A percentile compares a stretch with the other conserved stretches of the same genome.
phyloP scores from a whole-genome alignment of 75 land plant species.

The Ceratopteris richardii region DNA sequence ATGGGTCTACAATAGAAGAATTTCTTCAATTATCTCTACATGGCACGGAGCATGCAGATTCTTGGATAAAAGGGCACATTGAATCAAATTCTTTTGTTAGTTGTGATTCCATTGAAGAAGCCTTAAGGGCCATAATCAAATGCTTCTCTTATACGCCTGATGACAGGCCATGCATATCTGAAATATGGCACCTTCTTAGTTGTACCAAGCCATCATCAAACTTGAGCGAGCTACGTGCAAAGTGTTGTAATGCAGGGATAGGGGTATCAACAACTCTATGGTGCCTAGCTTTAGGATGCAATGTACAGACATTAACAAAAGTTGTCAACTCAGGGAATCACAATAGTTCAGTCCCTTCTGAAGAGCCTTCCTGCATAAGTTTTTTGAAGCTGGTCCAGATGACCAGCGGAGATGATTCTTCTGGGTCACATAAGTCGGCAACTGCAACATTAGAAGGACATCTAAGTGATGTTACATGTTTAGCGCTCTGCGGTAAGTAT shows the following conservation, averaged over 20 bases:
- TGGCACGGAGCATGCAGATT: constrained; percentile 10
- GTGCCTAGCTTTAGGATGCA: too few relatives aligned
- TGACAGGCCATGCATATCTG: constrained; percentile 1
- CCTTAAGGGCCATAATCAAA: constrained; percentile 15
- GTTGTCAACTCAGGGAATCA: too few relatives aligned
- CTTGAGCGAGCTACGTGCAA: too few relatives aligned
- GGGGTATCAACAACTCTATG: too few relatives aligned
- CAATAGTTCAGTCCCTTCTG: too few relatives aligned
- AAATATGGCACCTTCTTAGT: constrained; percentile 2
- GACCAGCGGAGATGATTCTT: too few relatives aligned
- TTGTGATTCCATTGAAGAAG: constrained; percentile 3
- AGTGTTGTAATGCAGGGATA: too few relatives aligned
- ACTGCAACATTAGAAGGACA: constrained; percentile 40
- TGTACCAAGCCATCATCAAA: background rate
- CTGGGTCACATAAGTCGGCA: too few relatives aligned
- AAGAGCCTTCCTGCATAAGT: too few relatives aligned
- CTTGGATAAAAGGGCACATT: background rate
- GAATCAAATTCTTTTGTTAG: constrained; percentile 16
- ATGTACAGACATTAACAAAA: too few relatives aligned
- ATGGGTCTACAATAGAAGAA: constrained; percentile 7
- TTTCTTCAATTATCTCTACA: background rate
- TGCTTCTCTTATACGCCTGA: constrained; percentile 34
- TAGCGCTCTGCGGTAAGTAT: constrained; percentile 72
- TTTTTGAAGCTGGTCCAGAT: too few relatives aligned
- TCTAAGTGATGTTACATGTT: constrained; percentile 49